Evolutionary conservation across 371 early-diverging fungal species (phyloP), one percentile per base, ranked within the genome.

Genomic region (Apophysomyces sp.): DNA sequence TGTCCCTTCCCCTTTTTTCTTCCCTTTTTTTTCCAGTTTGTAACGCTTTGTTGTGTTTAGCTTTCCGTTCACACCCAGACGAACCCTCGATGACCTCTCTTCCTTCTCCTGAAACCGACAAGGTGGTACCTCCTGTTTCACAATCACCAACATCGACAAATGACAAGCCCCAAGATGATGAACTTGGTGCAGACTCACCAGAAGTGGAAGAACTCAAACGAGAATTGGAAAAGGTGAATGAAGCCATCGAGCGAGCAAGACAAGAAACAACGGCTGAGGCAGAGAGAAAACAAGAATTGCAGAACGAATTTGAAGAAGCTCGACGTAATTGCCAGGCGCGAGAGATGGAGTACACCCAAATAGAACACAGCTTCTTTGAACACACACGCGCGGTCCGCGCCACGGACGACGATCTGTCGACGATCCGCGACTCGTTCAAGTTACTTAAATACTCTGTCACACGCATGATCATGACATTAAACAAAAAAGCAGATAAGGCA

Each of bases 401-500:
- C 15, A 86, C 86, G 0, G 86, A 86, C 52, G 86, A 86, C 54
- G 86, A 86, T 61, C 71, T 84, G 24, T 82, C 83, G 2, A 86
- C 86, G 27, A 86, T 86, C 63, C 80, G 79, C 8, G 85, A 86
- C 55, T 71, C 78, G 0, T 77, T 86, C 58, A 83, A 82, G 21
- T 62, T 81, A 9, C 67, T 86, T 36, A 86, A 84, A 66, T 83
- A 83, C 39, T 75, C 73, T 0, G 80, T 86, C 57, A 77, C 83
- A 15, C 76, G 79, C n/a, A 52, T 86, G 39, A 69, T 83, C 58
- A 78, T 82, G 78, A 80, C 82, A 27, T 72, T 86, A 21, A 81
- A 81, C 68, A 83, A 76, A 44, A 79, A 77, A 51, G 82, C 77
- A 11, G 86, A 79, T 31, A 66, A 75, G 53, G 69, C 69, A 8